A percentile compares a stretch with the other conserved stretches of the same genome.
These are phyloP conservation scores for Ramaria rubella DNA, from an alignment of 768 basidiomycete species.

Conservation along the genomic window DNA sequence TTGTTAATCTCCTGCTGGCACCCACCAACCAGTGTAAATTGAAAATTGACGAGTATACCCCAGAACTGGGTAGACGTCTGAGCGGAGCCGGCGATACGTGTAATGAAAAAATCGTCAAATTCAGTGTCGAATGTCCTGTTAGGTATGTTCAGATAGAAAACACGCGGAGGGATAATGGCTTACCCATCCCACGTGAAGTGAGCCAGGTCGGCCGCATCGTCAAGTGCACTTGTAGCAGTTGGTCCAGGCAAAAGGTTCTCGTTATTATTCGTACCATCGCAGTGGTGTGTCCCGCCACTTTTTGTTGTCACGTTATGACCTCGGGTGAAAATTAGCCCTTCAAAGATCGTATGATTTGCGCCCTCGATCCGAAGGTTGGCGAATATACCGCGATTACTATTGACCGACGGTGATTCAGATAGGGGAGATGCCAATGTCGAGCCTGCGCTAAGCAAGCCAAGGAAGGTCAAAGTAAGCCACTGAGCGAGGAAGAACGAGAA, in stretches of 20 bases:
- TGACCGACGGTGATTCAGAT: not conserved
- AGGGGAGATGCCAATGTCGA: not conserved
- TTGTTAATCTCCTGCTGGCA: slow-evolving; percentile 33
- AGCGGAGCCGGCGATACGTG: slow-evolving; percentile 27
- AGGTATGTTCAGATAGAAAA: not conserved
- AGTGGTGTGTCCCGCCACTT: slow-evolving; percentile 35
- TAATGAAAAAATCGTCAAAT: slow-evolving; percentile 41
- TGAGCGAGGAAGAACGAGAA: too few species aligned
- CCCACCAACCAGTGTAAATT: slow-evolving; percentile 32
- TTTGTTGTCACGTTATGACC: slow-evolving; percentile 36
- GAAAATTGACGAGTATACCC: slow-evolving; percentile 31
- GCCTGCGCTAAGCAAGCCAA: not conserved
- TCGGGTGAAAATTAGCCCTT: slow-evolving; percentile 30
- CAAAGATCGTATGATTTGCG: slow-evolving; percentile 31
- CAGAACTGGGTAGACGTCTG: slow-evolving; percentile 31
- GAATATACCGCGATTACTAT: not conserved
- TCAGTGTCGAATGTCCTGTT: slow-evolving; percentile 27
- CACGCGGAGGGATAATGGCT: slow-evolving; percentile 6
- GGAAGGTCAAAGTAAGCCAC: not conserved
- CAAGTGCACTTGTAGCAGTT: slow-evolving; percentile 39
- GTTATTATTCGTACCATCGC: slow-evolving; percentile 39
- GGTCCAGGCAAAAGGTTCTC: slow-evolving; percentile 31
- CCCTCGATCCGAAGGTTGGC: slow-evolving; percentile 34
- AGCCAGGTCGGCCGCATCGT: slow-evolving; percentile 29
- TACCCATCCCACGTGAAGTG: slow-evolving; percentile 38